Evolutionary conservation across 1,284 basidiomycete genomes (phyloP), one percentile per base, ranked within the genome.

Genomic region (Microstroma glucosiphilum): DNA sequence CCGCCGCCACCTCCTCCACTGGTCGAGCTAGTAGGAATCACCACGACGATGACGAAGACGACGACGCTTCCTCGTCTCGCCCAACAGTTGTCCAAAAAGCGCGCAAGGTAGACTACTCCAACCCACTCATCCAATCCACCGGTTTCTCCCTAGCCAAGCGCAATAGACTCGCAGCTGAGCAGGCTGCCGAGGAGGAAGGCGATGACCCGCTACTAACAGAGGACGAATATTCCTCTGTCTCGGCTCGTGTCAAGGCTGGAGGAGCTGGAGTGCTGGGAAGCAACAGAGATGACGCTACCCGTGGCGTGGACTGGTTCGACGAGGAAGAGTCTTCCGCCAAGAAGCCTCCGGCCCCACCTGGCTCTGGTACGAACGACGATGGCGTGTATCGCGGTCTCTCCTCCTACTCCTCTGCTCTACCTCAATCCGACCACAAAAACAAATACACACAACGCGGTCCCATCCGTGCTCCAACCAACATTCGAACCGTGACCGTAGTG

Each of bases 401-500:
- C 57, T 87, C 86, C 13, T 96, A 96, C 82, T 90, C 91, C 23
- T 90, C 90, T 79, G 89, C 91, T 41, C 64, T 60, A 6, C 66
- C 67, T 40, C 66, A 70, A 15, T 40, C 60, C 13, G 43, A 56
- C 25, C 64, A 64, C 19, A 13, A 13, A 7, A 54, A 26, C 25
- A 54, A 54, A 21, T 23, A 21, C 25, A 25, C 51, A 15, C 51
- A 54, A 25, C 51, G 57, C 6, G 92, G 91, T 0, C 92, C 92
- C 51, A 90, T 92, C 76, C 82, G 89, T 60, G 82, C 83, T 63
- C 86, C 86, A 8, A 88, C 83, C 73, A 96, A 94, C 63, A 93
- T 99, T 69, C 86, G 92, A 61, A 93, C 90, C 1, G 92, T 96
- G 60, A 97, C 94, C 0, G 87, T 97, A 61, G 85, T 92, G 57